Percentiles rank a stretch among this genome's conserved stretches.
Conservation (phyloP, 202 grass and related monocot species). For the Elaeis oleifera region DNA sequence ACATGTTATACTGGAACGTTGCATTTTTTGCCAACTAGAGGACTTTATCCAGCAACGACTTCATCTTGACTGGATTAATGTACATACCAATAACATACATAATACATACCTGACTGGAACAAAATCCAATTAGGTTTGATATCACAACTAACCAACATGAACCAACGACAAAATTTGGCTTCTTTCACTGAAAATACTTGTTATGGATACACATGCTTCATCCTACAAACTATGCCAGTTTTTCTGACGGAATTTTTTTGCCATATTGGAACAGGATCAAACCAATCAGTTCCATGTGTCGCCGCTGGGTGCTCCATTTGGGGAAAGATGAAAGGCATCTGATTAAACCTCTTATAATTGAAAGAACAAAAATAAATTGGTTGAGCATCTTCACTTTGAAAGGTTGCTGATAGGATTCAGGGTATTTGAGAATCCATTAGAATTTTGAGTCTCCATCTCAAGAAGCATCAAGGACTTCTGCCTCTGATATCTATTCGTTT, state of each 20-base stretch:
- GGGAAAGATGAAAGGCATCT: conserved; percentile 4
- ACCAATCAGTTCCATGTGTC: not conserved
- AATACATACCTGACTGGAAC: not conserved
- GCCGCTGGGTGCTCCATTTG: not conserved
- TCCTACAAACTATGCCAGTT: not conserved
- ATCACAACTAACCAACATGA: not conserved
- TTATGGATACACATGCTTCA: conserved; percentile 24
- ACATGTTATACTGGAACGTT: too few relatives aligned
- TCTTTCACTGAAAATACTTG: conserved; percentile 1
- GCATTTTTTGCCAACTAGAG: too few relatives aligned
- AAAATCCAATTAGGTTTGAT: too few relatives aligned
- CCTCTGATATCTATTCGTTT: conserved; percentile 89
- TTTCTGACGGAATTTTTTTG: not conserved
- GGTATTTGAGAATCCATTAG: conserved; percentile 50
- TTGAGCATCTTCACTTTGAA: conserved; percentile 8
- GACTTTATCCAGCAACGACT: too few relatives aligned
- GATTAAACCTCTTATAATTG: too few relatives aligned
- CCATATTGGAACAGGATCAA: not conserved
- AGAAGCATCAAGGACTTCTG: conserved; percentile 85
- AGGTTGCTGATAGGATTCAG: conserved; percentile 27
- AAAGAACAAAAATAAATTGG: not conserved
- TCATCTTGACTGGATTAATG: not conserved
- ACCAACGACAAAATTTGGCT: conserved; percentile 6
- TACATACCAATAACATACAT: not conserved
- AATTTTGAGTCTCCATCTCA: conserved; percentile 74